Percentiles rank a stretch among this genome's conserved stretches.
Conservation (phyloP, 2,329 filamentous ascomycete species). For the Ophiostoma novo-ulmi region DNA sequence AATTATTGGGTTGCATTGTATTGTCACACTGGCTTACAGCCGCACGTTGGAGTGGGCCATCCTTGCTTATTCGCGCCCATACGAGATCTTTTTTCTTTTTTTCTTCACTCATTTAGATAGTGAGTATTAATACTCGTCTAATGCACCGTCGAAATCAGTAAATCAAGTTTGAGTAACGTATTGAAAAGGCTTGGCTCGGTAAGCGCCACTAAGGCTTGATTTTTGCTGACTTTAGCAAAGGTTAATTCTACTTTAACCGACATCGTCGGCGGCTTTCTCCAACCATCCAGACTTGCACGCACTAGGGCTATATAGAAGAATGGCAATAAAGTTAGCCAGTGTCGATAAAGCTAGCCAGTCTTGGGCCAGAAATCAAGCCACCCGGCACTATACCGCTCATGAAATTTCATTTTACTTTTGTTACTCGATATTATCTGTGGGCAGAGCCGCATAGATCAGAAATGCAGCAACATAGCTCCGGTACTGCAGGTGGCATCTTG, state of each 20-base stretch:
- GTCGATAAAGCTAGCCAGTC: constrained; percentile 8
- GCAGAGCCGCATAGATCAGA: neutral
- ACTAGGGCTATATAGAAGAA: neutral
- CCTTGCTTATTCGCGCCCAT: neutral
- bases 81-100: neutral
- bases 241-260: neutral
- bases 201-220: neutral
- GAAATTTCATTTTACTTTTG: neutral
- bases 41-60: neutral
- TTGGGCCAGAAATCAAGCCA: neutral
- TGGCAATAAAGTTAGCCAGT: neutral
- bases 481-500: neutral
- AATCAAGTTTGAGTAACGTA: neutral
- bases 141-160: neutral
- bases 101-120: neutral
- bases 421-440: neutral
- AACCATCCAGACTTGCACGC: neutral
- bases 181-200: neutral
- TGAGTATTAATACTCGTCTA: too few species aligned
- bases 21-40: constrained; percentile 4
- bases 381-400: neutral
- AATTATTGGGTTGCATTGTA: constrained; percentile 4
- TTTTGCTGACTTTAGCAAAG: neutral
- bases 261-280: neutral
- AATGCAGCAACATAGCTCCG: neutral